These are phyloP conservation scores for Corymbia citriodora DNA, from an alignment of 441 rosid genomes.

Conservation along the genomic window DNA sequence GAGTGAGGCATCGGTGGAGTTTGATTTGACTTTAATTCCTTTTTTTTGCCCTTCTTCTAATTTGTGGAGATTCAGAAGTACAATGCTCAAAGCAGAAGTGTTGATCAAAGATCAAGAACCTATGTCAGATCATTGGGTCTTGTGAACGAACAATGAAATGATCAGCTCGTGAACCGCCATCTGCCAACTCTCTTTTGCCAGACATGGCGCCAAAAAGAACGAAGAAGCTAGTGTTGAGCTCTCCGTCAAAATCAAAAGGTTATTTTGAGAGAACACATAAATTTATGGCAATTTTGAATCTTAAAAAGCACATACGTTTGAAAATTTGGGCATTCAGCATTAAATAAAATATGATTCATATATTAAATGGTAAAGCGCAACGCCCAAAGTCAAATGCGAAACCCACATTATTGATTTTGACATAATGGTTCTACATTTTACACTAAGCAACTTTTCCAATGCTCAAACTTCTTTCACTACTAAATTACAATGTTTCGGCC, in stretches of 20 bases:
- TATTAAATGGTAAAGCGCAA: neutral
- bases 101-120: neutral
- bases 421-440: neutral
- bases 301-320: neutral
- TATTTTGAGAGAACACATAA: neutral
- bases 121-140: neutral
- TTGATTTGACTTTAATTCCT: neutral
- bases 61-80: neutral
- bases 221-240: neutral
- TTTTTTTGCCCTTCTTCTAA: neutral
- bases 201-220: neutral
- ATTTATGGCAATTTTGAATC: neutral
- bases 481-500: neutral
- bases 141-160: neutral
- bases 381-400: neutral
- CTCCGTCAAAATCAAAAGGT: neutral
- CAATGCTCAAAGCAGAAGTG: neutral
- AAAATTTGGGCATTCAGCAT: neutral
- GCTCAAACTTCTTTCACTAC: neutral
- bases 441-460: neutral
- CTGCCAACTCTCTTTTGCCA: neutral
- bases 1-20: neutral
- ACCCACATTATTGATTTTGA: neutral
- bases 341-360: neutral
- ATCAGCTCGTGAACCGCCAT: neutral